These are phyloP conservation scores for Syzygium jambos DNA, from an alignment of 345 rosid genomes.

Conservation along the genomic window DNA sequence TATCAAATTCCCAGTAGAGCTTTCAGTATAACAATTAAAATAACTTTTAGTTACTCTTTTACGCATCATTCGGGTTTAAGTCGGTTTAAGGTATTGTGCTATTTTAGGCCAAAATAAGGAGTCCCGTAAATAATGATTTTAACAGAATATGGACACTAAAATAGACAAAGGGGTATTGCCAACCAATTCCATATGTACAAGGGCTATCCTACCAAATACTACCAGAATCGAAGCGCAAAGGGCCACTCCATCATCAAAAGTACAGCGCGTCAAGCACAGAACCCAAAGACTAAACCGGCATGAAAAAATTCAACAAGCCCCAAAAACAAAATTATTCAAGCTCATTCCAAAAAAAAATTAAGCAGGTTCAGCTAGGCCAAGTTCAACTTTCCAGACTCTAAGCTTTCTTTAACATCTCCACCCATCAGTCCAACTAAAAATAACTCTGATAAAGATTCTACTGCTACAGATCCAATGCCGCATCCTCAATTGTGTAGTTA, in stretches of 20 bases:
- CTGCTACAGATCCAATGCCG: neutral
- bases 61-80: neutral
- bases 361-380: neutral
- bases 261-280: neutral
- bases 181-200: neutral
- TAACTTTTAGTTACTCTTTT: neutral
- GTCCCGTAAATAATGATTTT: neutral
- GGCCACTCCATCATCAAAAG: neutral
- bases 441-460: neutral
- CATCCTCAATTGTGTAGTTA: neutral
- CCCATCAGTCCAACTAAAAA: neutral
- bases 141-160: neutral
- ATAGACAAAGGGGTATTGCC: neutral
- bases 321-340: neutral
- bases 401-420: neutral
- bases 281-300: neutral
- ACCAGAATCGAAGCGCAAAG: neutral
- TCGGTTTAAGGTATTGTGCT: neutral
- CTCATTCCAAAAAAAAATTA: neutral
- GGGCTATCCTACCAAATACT: neutral
- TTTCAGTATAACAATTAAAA: neutral
- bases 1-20: neutral
- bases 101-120: neutral
- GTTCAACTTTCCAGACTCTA: neutral
- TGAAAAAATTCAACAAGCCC: neutral